Conservation (phyloP, 257 asterid genomes). For the Agastache rugosa region DNA sequence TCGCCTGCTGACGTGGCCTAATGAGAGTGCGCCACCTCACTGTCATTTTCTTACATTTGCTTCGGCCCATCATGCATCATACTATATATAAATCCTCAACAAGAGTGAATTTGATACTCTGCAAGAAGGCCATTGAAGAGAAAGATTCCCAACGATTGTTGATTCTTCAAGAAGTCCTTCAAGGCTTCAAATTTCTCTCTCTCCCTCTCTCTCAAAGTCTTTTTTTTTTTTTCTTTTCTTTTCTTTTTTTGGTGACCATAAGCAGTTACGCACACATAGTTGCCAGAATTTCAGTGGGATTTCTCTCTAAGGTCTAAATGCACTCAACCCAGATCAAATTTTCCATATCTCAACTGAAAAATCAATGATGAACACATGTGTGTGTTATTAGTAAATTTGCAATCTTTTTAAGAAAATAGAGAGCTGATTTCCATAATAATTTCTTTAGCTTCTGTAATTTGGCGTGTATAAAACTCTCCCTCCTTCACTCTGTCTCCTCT, state of each 20-base stretch:
- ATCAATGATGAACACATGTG: background rate
- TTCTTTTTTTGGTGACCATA: background rate
- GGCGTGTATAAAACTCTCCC: background rate
- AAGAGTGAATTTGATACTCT: background rate
- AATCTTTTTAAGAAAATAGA: background rate
- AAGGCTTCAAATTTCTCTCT: background rate
- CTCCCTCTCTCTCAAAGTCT: background rate
- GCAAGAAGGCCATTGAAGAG: conserved; percentile 11
- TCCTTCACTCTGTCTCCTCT: background rate
- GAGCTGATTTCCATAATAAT: conserved; percentile 17
- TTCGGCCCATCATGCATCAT: conserved; percentile 13
- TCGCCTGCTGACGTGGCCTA: conserved; percentile 54
- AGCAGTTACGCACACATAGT: background rate
- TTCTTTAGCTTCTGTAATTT: background rate
- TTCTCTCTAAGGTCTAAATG: background rate
- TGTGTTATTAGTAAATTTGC: conserved; percentile 23
- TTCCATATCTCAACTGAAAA: background rate
- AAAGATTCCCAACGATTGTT: background rate
- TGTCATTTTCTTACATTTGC: background rate
- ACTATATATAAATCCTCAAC: conserved; percentile 34
- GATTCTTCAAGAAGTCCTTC: conserved; percentile 15
- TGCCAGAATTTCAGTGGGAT: conserved; percentile 12
- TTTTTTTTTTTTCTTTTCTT: too few species aligned
- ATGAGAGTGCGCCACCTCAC: conserved; percentile 31
- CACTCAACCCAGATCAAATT: conserved; percentile 7